These are phyloP conservation scores for Syzygium aqueum DNA, from an alignment of 345 rosid genomes.

Conservation along the genomic window DNA sequence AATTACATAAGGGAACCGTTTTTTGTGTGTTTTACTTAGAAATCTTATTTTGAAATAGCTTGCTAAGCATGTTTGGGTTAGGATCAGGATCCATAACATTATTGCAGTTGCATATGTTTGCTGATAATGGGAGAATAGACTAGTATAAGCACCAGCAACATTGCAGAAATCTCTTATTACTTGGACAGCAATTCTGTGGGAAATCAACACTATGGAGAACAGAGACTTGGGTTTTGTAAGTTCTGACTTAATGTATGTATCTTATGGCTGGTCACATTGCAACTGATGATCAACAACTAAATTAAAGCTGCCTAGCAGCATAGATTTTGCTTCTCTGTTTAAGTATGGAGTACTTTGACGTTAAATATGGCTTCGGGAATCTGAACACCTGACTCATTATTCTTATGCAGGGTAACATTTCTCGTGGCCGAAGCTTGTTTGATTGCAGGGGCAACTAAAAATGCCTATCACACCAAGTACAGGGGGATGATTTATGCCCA, in stretches of 20 bases:
- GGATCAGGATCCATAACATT: background rate
- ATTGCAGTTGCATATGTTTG: background rate
- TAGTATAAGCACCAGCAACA: background rate
- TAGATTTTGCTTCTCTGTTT: background rate
- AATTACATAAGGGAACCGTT: background rate
- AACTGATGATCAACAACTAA: background rate
- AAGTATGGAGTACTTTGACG: background rate
- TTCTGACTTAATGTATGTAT: background rate
- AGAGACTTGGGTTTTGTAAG: background rate
- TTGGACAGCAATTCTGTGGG: background rate
- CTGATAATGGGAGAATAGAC: background rate
- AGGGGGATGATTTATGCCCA: slow-evolving; percentile 54
- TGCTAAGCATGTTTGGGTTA: background rate
- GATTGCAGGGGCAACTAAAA: slow-evolving; percentile 80
- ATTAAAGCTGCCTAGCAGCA: background rate
- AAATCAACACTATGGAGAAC: background rate
- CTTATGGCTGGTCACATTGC: background rate
- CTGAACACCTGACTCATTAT: background rate
- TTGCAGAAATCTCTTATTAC: background rate
- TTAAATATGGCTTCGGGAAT: background rate
- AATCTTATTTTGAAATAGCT: background rate
- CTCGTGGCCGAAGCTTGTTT: slow-evolving; percentile 89
- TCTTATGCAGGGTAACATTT: slow-evolving; percentile 54
- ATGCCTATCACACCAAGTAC: slow-evolving; percentile 95
- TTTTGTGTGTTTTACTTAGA: background rate